Conservation (phyloP, 2,329 filamentous ascomycete species). For the Fusarium clavum region DNA sequence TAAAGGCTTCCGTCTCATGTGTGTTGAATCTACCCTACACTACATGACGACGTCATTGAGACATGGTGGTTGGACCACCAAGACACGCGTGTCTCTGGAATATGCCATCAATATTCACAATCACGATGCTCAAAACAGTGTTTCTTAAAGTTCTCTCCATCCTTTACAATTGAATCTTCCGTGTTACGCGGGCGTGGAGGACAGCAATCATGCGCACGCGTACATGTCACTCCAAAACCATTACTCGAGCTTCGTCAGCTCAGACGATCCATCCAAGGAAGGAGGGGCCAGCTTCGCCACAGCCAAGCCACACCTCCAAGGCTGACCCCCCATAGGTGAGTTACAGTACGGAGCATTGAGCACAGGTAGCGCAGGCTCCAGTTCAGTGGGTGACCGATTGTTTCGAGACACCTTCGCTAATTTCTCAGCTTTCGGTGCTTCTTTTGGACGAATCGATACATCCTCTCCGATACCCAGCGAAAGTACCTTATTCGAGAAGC, state of each 20-base stretch:
- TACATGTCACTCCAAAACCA: slow-evolving; percentile 37
- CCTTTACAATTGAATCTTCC: not conserved
- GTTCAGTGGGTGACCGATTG: slow-evolving; percentile 29
- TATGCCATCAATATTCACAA: not conserved
- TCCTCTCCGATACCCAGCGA: not conserved
- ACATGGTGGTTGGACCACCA: not conserved
- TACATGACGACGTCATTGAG: slow-evolving; percentile 27
- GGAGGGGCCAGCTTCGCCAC: slow-evolving; percentile 39
- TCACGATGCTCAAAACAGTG: not conserved
- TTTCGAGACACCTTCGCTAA: slow-evolving; percentile 42
- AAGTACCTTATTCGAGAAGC: not conserved
- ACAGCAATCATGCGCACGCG: slow-evolving; percentile 21
- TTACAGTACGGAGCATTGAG: slow-evolving; percentile 40
- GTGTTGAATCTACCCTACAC: slow-evolving; percentile 22
- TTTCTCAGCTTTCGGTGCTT: slow-evolving; percentile 25
- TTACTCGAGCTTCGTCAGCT: slow-evolving; percentile 40
- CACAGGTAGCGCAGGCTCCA: slow-evolving; percentile 47
- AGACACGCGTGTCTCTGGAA: slow-evolving; percentile 8
- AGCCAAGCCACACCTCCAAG: slow-evolving; percentile 48
- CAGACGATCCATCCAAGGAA: slow-evolving; percentile 19
- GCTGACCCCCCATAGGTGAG: slow-evolving; percentile 46
- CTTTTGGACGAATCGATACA: slow-evolving; percentile 8
- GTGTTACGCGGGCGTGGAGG: not conserved
- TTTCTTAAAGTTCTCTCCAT: not conserved
- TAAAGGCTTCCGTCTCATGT: not conserved